Base-by-base conservation (phyloP, 2,329 filamentous ascomycete genomes). In the Monosporascus ibericus region DNA sequence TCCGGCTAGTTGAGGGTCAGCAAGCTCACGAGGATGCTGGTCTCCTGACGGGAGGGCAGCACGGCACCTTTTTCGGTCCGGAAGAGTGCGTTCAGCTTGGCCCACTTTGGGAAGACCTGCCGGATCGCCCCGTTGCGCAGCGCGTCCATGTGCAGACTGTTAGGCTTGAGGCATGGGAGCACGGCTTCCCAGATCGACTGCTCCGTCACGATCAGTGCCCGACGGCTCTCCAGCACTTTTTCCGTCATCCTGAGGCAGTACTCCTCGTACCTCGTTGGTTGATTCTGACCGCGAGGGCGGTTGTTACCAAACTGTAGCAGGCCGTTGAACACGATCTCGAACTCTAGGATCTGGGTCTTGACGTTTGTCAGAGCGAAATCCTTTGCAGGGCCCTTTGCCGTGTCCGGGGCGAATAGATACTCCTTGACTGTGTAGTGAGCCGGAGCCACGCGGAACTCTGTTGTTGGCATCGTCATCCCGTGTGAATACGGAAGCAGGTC, bases 401-500 rank as follows among this genome's bases (percentile, higher is more conserved):
- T 60, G 1, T 51, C 14, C 3, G 48, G 27, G n/a, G 48, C 54
- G 44, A 60, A 63, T 6, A 65, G 55, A 11, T 60, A 65, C 42
- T 65, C 63, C 47, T 56, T 61, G 17, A 65, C 63, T 15, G 62
- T 65, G 20, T 63, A 65, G 47, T 65, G 62, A 7, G 63, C 60
- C 17, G 63, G 40, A 15, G 37, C 48, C 20, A 57, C 60, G 30
- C 50, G 60, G 38, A 59, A 59, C 55, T 34, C 56, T 55, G 17
- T 17, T 1, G 15, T 24, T 2, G 20, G 17, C 47, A 18, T 59
- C 59, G 9, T 60, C 49, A 1, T 53, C 51, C n/a, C 54, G 60
- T 27, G 11, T 25, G 44, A 56, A 59, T 6, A 39, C 15, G 4
- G 52, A 47, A 1, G 9, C 4, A 1, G 56, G 61, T 27, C 30